Evolutionary conservation across 1,284 basidiomycete species (phyloP).

Genomic region (Puccinia horiana): DNA sequence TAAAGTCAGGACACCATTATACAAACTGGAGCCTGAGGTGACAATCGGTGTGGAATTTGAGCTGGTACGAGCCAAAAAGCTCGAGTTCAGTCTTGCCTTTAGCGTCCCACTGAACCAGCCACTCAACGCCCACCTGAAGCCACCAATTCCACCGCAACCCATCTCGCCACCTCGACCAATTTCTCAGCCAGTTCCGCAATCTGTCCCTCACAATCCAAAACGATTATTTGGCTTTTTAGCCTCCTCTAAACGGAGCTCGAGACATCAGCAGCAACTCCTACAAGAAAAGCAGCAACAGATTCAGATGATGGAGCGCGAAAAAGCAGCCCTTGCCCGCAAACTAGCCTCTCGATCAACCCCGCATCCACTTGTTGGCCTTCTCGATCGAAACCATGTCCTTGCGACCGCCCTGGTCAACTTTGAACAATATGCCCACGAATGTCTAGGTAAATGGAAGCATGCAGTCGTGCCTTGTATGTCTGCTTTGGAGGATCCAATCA

Average conservation of each 20-base stretch:
- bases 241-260: constrained; percentile 25
- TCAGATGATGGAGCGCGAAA: constrained; percentile 16
- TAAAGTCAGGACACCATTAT: constrained; percentile 33
- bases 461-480: constrained; percentile 37
- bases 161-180: constrained; percentile 7
- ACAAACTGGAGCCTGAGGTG: constrained; percentile 38
- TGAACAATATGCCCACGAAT: constrained; percentile 46
- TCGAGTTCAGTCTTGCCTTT: constrained; percentile 45
- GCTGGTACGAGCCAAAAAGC: constrained; percentile 37
- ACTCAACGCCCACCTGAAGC: constrained; percentile 45
- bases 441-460: constrained; percentile 35
- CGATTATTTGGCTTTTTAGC: constrained; percentile 41
- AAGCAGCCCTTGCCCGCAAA: neutral
- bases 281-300: constrained; percentile 16
- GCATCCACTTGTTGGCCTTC: constrained; percentile 30
- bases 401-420: constrained; percentile 43
- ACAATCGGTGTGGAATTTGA: constrained; percentile 44
- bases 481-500: constrained; percentile 32
- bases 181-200: neutral
- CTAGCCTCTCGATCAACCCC: neutral
- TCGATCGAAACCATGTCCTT: constrained; percentile 37
- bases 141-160: constrained; percentile 15
- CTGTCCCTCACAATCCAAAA: constrained; percentile 27
- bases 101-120: constrained; percentile 36
- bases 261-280: constrained; percentile 24